These are phyloP conservation scores for Scutellaria minor DNA, from an alignment of 257 asterid genomes.

Conservation along the genomic window DNA sequence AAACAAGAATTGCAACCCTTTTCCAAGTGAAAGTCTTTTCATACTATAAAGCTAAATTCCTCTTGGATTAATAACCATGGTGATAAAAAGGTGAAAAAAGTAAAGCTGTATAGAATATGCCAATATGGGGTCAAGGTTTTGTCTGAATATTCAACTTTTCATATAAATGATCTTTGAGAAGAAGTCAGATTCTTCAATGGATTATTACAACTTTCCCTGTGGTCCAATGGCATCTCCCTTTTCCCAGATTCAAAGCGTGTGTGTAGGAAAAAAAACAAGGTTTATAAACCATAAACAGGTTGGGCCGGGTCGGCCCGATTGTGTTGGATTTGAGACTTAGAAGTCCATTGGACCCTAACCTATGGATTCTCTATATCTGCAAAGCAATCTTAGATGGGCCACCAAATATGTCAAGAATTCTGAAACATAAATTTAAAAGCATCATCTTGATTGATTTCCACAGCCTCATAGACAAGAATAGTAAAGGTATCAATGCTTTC, in stretches of 20 bases:
- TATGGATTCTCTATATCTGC: not conserved
- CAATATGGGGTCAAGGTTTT: constrained; percentile 25
- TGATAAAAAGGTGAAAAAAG: constrained; percentile 31
- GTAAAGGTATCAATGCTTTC: constrained; percentile 18
- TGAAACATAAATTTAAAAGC: constrained; percentile 12
- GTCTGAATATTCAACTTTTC: constrained; percentile 44
- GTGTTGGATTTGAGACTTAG: not conserved
- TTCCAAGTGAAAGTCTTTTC: constrained; percentile 31
- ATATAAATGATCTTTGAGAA: not conserved
- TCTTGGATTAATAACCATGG: constrained; percentile 34
- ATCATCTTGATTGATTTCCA: constrained; percentile 5
- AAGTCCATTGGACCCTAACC: constrained; percentile 19
- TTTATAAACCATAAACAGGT: constrained; percentile 5
- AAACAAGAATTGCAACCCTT: constrained; percentile 14
- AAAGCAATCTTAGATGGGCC: not conserved
- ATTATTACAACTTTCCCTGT: constrained; percentile 33
- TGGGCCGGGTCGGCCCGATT: not conserved
- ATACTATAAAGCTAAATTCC: constrained; percentile 28
- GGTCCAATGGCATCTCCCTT: constrained; percentile 34
- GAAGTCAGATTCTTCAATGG: constrained; percentile 38
- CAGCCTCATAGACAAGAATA: constrained; percentile 15
- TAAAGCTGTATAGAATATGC: constrained; percentile 37
- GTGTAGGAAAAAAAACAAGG: not conserved
- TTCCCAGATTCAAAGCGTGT: constrained; percentile 21
- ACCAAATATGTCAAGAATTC: not conserved